phyloP scores from a whole-genome alignment of 768 basidiomycete species.

The Cystofilobasidium capitatum region DNA sequence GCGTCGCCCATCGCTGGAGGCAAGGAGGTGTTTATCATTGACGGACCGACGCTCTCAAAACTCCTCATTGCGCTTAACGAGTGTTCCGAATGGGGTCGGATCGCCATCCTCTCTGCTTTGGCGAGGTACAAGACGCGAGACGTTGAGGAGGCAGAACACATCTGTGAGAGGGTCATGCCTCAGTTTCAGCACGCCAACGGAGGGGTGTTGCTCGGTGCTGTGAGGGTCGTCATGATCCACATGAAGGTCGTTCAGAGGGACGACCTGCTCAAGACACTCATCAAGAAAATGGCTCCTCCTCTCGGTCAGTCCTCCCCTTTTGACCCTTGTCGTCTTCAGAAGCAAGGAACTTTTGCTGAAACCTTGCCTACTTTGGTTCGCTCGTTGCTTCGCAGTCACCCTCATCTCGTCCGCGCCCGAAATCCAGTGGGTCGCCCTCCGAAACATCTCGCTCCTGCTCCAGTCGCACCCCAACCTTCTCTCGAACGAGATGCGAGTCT shows the following conservation, averaged over 20 bases:
- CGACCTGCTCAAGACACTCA: constrained; percentile 72
- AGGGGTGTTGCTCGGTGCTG: constrained; percentile 89
- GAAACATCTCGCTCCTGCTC: constrained; percentile 94
- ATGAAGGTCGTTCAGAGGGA: constrained; percentile 63
- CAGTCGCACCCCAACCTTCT: constrained; percentile 85
- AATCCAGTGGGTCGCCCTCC: constrained; percentile 93
- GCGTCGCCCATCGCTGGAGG: not conserved
- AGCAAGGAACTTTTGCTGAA: not conserved
- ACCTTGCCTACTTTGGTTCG: not conserved
- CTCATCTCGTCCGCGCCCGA: constrained; percentile 93
- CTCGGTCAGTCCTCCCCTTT: constrained; percentile 51
- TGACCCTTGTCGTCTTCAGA: not conserved
- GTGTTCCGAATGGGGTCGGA: constrained; percentile 97
- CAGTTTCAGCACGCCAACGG: constrained; percentile 98
- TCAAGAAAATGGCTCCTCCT: constrained; percentile 97
- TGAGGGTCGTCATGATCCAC: constrained; percentile 92
- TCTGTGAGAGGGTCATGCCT: constrained; percentile 94
- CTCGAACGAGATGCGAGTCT: constrained; percentile 95
- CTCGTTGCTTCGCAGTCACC: constrained; percentile 53
- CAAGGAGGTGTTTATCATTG: constrained; percentile 58
- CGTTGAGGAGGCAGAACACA: constrained; percentile 94
- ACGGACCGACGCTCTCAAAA: constrained; percentile 71
- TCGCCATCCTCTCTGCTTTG: constrained; percentile 79
- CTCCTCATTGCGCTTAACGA: constrained; percentile 91
- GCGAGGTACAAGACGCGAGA: constrained; percentile 73